Base-by-base conservation (phyloP, 495 filamentous ascomycete species). In the Chaetomium tenue region DNA sequence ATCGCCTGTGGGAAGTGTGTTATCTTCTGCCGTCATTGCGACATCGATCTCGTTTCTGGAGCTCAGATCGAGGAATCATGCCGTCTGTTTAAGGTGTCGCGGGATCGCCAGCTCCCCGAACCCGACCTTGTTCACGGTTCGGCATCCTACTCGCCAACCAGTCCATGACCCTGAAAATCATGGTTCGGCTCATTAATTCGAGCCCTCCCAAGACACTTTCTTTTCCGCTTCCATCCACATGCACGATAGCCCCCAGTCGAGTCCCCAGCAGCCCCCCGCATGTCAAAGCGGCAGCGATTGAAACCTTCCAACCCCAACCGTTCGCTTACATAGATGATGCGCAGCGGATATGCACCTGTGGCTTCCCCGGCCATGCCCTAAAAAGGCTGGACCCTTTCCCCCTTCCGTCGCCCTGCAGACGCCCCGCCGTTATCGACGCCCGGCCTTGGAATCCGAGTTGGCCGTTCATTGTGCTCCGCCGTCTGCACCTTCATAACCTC, bases 261-360 rank as follows among this genome's bases (percentile, higher is more conserved):
- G 28, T 3, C 33, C 33, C 33, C 33, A 37, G 33, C 11, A 37
- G 33, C 25, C 22, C 58, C 26, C 58, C 30, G 30, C 44, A 52
- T 50, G 46, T 51, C 47, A 39, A 61, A 1, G 30, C 44, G 37
- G 59, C 37, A 18, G 48, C 18, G 16, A 33, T 37, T 63, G 60
- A 33, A 56, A 63, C 52, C 40, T 37, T 33, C 1, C 37, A 20
- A 37, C 60, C 59, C 60, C 51, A 63, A 63, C 25, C 23, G 60
- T 39, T 37, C 40, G 42, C 23, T 23, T 37, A 39, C 60, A 63
- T 63, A 47, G 18, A 56, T 63, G 51, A 55, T 47, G 40, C 44
- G 52, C 60, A 55, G 52, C 60, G 60, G 60, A 33, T 63, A 63
- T 56, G 51, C 52, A 63, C 9, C 7, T 16, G 6, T 37, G 25